A percentile compares a stretch with the other conserved stretches of the same genome.
Conservation (phyloP, 1,284 basidiomycete genomes). For the Ustilago curta region DNA sequence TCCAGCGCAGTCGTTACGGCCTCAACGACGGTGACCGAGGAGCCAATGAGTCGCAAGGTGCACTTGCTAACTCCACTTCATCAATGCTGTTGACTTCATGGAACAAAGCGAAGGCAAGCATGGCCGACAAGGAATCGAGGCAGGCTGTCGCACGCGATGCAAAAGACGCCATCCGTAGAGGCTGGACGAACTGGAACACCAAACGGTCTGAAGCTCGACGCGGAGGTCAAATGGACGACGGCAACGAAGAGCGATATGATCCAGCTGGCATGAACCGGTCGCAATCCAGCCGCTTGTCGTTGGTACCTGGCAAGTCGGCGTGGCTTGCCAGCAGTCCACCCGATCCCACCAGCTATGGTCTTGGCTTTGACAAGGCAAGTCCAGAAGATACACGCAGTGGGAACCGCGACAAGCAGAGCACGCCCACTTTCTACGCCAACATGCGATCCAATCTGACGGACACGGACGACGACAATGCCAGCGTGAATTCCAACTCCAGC, state of each 20-base stretch:
- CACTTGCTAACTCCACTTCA: conserved; percentile 20
- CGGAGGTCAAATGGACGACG: conserved; percentile 9
- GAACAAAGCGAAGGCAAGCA: conserved; percentile 65
- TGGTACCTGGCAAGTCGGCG: conserved; percentile 37
- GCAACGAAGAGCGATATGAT: conserved; percentile 2
- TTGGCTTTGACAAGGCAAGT: conserved; percentile 46
- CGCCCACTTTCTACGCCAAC: conserved; percentile 11
- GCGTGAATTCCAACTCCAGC: conserved; percentile 46
- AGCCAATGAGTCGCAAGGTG: conserved; percentile 11
- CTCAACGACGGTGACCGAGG: conserved; percentile 23
- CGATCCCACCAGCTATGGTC: conserved; percentile 49
- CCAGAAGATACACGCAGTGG: conserved; percentile 32
- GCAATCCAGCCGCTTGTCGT: conserved; percentile 40
- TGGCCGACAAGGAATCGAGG: conserved; percentile 65
- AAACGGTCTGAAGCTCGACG: conserved; percentile 43
- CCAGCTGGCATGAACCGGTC: conserved; percentile 34
- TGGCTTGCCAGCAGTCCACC: conserved; percentile 54
- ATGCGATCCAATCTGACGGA: conserved; percentile 32
- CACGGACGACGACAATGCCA: conserved; percentile 47
- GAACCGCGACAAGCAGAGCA: conserved; percentile 13
- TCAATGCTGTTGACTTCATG: conserved; percentile 50
- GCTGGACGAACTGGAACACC: conserved; percentile 65
- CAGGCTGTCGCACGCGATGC: conserved; percentile 63
- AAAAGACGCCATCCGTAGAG: conserved; percentile 64
- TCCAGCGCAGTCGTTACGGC: conserved; percentile 44